Conservation (phyloP, 768 basidiomycete genomes). For the Collybia sp. region DNA sequence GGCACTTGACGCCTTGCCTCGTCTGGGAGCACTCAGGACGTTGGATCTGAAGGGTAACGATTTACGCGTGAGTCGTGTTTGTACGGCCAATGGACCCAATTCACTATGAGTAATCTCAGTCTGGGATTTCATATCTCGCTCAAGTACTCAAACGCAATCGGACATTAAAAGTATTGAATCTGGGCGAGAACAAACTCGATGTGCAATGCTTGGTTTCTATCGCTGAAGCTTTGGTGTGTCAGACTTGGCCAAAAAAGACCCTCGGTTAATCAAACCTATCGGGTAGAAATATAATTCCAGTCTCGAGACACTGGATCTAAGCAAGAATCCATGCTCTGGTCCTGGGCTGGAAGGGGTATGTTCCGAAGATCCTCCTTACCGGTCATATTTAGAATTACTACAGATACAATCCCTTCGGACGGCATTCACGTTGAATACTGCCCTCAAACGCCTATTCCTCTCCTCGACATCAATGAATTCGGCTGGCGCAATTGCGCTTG, state of each 20-base stretch:
- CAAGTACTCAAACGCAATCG: slow-evolving; percentile 96
- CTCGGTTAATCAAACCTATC: too few species aligned
- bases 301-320: slow-evolving; percentile 91
- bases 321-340: slow-evolving; percentile 90
- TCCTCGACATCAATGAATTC: slow-evolving; percentile 78
- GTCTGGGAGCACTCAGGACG: slow-evolving; percentile 82
- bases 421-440: slow-evolving; percentile 87
- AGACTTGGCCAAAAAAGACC: not conserved
- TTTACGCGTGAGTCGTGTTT: slow-evolving; percentile 60
- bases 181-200: slow-evolving; percentile 94
- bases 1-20: slow-evolving; percentile 82
- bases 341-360: slow-evolving; percentile 87
- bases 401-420: slow-evolving; percentile 86
- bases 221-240: slow-evolving; percentile 83
- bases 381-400: slow-evolving; percentile 1
- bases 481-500: slow-evolving; percentile 87
- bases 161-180: slow-evolving; percentile 89
- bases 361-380: slow-evolving; percentile 4
- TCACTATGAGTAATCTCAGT: slow-evolving; percentile 25
- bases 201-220: slow-evolving; percentile 71
- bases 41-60: slow-evolving; percentile 93
- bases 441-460: slow-evolving; percentile 89
- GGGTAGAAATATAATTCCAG: slow-evolving; percentile 89
- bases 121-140: slow-evolving; percentile 83
- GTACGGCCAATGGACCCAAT: not conserved